Base-by-base conservation (phyloP, 208 protist species). In the Trypanosoma platydactyli region DNA sequence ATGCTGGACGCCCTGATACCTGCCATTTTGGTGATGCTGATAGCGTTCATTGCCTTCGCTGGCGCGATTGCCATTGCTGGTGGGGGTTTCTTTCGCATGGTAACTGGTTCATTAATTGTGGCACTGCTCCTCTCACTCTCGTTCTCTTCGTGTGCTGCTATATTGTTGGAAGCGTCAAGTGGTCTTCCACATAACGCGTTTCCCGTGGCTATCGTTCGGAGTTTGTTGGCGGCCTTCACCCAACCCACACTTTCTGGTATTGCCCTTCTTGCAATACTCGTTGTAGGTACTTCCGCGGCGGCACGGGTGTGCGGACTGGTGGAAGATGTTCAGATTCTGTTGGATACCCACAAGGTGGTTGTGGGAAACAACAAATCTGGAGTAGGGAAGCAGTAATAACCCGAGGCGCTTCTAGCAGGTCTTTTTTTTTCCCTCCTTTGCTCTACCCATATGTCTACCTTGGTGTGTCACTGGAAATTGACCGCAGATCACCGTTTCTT, bases 231-330 rank as follows among this genome's bases (percentile, higher is more conserved):
- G 5, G 83, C 79, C 20, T 61, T 90, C 42, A 77, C 74, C 9
- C 81, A 93, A 64, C 87, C 83, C 9, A 93, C 84, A 9, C 27
- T 93, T 38, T 83, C 79, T 9, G 82, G 87, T 29, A 75, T 93
- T 24, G 65, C 64, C 5, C 58, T 81, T 7, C 62, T 89, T 12
- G 74, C 81, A 12, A 68, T 88, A 5, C 40, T 91, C 20, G 52
- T 84, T 44, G 64, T 89, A 50, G 25, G 88, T 16, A 45, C 75
- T 15, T 70, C 79, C 40, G 67, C 68, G 0, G 76, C 81, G 18
- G 45, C 76, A 22, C 69, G 81, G 42, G 54, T 88, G 13, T 58
- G 53, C 13, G 71, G 69, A 20, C 51, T 91, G 51, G 65, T 88
- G 60, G 87, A 93, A 68, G 81, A 90, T 48, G 85, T 90, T 46